Base-by-base conservation (phyloP, 139 green algal species). In the Picochlorum sp. region DNA sequence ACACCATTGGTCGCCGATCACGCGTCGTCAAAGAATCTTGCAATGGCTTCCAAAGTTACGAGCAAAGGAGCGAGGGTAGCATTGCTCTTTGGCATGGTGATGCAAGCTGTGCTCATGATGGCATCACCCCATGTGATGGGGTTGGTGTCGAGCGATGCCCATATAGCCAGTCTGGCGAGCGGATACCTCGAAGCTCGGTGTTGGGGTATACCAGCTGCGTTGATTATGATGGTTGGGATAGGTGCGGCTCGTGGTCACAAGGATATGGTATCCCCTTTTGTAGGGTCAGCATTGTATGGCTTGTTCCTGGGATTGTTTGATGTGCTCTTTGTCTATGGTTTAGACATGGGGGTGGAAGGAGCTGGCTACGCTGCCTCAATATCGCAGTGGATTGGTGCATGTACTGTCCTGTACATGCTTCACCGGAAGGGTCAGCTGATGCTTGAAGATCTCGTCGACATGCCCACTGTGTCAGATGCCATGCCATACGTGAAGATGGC, bases 291-390 rank as follows among this genome's bases (percentile, higher is more conserved):
- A 45, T 60, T 54, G 45, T 74, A 70, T 49, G 57, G 77, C 5
- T 5, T 70, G 2, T 68, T 60, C 44, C 80, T 84, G 37, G 24
- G 80, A 41, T 30, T n/a, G 3, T 31, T 41, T 14, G 72, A 78
- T 50, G 3, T 52, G 3, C 23, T 62, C 14, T 66, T 74, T 16
- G 61, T 88, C 23, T 81, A 81, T 45, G 82, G 66, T n/a, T 67
- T 81, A 31, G 75, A 68, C 1, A 62, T 81, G 76, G 81, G 81
- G 9, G 66, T 90, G 28, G 57, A 68, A 49, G 84, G 84, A 2
- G 84, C 84, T 4, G 84, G 79, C 6, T 45, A 71, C 1, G 85
- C 77, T 0, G 86, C 84, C 5, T 76, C 81, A 3, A 65, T 75
- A 3, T 79, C 79, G 2, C 82, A 89, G 74, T 84, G 72, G 37